Evolutionary conservation across 768 basidiomycete genomes (phyloP).

Genomic region (Mycena sanguinolenta): DNA sequence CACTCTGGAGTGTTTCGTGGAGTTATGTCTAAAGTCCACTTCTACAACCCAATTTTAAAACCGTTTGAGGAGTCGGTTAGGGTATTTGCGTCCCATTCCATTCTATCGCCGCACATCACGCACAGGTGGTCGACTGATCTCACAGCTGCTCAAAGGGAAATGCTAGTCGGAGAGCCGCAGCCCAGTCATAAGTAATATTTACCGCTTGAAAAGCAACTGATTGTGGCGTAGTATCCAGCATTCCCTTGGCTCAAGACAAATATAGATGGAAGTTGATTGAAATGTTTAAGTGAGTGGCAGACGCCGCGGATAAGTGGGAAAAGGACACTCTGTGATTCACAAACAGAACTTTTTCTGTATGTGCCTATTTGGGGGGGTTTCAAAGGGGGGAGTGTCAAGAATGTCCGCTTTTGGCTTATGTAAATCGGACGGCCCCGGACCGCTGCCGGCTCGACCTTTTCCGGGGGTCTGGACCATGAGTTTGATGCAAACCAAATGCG

Average conservation of each 20-base stretch:
- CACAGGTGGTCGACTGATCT: neutral
- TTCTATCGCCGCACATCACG: slow-evolving; percentile 12
- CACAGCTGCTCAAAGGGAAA: slow-evolving; percentile 1
- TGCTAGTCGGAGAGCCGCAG: slow-evolving; percentile 11
- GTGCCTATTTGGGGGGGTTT: no score
- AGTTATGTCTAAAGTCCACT: slow-evolving; percentile 13
- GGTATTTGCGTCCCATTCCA: slow-evolving; percentile 5
- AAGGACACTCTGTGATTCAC: slow-evolving; percentile 2
- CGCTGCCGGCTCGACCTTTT: no score
- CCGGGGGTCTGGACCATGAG: no score
- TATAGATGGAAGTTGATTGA: slow-evolving; percentile 2
- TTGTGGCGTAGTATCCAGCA: neutral
- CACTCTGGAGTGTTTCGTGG: neutral
- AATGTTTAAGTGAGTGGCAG: slow-evolving; percentile 3
- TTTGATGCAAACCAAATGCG: no score
- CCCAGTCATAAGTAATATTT: neutral
- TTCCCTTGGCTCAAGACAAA: slow-evolving; percentile 1
- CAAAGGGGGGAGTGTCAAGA: no score
- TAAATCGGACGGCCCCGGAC: no score
- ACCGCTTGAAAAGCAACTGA: neutral
- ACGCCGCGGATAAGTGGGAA: neutral
- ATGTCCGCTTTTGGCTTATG: no score
- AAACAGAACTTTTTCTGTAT: no score
- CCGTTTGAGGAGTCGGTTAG: slow-evolving; percentile 5
- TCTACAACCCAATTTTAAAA: slow-evolving; percentile 4